phyloP scores from a whole-genome alignment of 2,329 filamentous ascomycete species.

The Blastomyces parvus region DNA sequence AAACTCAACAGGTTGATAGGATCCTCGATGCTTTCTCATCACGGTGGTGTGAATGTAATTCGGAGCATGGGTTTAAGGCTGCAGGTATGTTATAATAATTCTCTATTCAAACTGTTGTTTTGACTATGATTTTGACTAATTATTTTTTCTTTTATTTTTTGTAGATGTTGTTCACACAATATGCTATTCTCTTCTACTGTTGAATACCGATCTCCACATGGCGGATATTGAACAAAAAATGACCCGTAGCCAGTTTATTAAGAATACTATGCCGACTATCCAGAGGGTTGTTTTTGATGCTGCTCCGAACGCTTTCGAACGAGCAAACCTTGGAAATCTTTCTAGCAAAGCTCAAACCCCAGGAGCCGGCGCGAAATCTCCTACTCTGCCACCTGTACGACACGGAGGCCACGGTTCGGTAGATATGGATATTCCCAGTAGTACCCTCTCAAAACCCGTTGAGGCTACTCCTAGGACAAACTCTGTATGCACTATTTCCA shows the following conservation, averaged over 20 bases:
- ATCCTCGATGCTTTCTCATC: slow-evolving; percentile 82
- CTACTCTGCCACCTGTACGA: slow-evolving; percentile 2
- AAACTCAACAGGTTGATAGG: slow-evolving; percentile 93
- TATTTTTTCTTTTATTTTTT: neutral
- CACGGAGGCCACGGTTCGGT: slow-evolving; percentile 16
- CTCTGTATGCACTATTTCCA: slow-evolving; percentile 20
- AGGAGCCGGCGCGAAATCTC: slow-evolving; percentile 9
- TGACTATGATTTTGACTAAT: slow-evolving; percentile 3
- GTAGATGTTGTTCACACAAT: slow-evolving; percentile 92
- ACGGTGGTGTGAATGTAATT: slow-evolving; percentile 89
- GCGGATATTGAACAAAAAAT: slow-evolving; percentile 95
- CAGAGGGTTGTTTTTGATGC: slow-evolving; percentile 64
- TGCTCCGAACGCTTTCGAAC: slow-evolving; percentile 56
- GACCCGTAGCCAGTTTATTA: slow-evolving; percentile 88
- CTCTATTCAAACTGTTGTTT: neutral
- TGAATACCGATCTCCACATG: slow-evolving; percentile 92
- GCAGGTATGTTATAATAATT: slow-evolving; percentile 49
- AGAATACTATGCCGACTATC: slow-evolving; percentile 90
- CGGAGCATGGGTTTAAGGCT: slow-evolving; percentile 84
- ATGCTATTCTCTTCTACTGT: slow-evolving; percentile 85
- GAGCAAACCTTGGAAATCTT: slow-evolving; percentile 34
- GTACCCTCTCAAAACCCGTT: slow-evolving; percentile 14
- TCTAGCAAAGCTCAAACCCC: slow-evolving; percentile 16
- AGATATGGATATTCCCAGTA: slow-evolving; percentile 17
- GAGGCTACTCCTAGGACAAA: slow-evolving; percentile 23